A percentile compares a stretch with the other conserved stretches of the same genome.
Conservation (phyloP, 2,329 filamentous ascomycete genomes). For the Clonostachys rosea region DNA sequence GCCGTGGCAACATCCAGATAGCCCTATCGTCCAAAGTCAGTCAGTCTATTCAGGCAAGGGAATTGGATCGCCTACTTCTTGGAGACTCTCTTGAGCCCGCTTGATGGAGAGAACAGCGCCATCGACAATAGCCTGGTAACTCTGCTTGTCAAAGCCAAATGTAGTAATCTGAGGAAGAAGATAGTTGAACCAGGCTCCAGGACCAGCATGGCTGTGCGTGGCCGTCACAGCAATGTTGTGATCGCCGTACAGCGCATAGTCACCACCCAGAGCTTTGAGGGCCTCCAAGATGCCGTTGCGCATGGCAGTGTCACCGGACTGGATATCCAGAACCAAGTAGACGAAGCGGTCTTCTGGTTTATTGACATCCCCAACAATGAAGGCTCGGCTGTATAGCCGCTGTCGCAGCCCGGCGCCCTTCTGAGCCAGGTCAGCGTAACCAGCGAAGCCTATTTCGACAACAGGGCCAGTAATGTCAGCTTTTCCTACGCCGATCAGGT, state of each 20-base stretch:
- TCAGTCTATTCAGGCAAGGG: not conserved
- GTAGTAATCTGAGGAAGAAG: conserved; percentile 87
- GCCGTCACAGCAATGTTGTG: conserved; percentile 86
- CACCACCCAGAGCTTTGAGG: conserved; percentile 61
- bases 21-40: conserved; percentile 35
- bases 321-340: conserved; percentile 83
- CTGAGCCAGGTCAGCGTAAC: conserved; percentile 84
- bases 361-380: conserved; percentile 71
- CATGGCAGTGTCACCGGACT: conserved; percentile 85
- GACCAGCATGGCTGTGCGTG: conserved; percentile 89
- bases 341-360: conserved; percentile 70
- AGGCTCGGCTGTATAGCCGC: conserved; percentile 82
- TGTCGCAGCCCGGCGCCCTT: conserved; percentile 80
- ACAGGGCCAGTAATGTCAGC: conserved; percentile 67
- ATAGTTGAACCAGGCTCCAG: conserved; percentile 93
- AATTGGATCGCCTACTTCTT: conserved; percentile 28
- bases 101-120: conserved; percentile 79
- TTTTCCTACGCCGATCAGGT: conserved; percentile 52
- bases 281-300: conserved; percentile 81
- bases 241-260: conserved; percentile 71
- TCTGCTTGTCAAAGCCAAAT: conserved; percentile 80
- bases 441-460: conserved; percentile 87
- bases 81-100: conserved; percentile 59
- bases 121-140: conserved; percentile 84
- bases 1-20: conserved; percentile 66